Evolutionary conservation across 208 protist genomes (phyloP), one percentile per base, ranked within the genome.

Genomic region (Acanthamoeba lenticulata): DNA sequence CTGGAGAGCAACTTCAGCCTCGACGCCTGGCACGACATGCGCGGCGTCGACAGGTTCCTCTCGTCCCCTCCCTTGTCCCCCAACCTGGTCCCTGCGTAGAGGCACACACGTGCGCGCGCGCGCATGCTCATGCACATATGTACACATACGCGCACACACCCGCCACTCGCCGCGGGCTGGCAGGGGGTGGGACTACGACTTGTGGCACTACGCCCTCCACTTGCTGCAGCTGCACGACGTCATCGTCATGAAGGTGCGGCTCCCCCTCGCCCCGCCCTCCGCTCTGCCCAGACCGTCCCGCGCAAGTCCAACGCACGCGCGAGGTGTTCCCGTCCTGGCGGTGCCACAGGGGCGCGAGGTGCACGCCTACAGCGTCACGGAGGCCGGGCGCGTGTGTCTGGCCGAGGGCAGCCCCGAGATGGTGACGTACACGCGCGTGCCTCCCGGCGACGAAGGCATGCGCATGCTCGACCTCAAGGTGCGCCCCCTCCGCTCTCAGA

Each of bases 391-490:
- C 3, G 65, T 44, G 29, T 74, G 65, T 27, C 29, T 74, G 34
- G 34, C 34, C 13, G 65, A 74, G 65, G 65, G 65, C 2, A 74
- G 65, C 34, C 65, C 65, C 29, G 65, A 74, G 17, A 74, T 74
- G 65, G 36, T 74, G 9, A 17, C 24, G 9, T 74, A 74, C 36
- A 17, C 36, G 65, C 29, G 65, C 13, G 65, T 74, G 29, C 65
- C 65, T 15, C 65, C 65, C 34, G 57, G 47, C 15, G 57, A n/a
- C n/a, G n/a, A 74, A 34, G 65, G 65, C 65, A 74, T 74, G 65
- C 24, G 2, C 65, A 74, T 74, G 65, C 32, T 74, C 65, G 65
- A 74, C 65, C 65, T 74, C 34, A 74, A 74, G 65, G 65, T 74
- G 21, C 34, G 9, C 5, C 21, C 42, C 34, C 21, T 17, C 29